A percentile compares a stretch with the other conserved stretches of the same genome.
Evolutionary conservation across 1,139 yeast species (phyloP).

Genomic region (Diutina rugosa): DNA sequence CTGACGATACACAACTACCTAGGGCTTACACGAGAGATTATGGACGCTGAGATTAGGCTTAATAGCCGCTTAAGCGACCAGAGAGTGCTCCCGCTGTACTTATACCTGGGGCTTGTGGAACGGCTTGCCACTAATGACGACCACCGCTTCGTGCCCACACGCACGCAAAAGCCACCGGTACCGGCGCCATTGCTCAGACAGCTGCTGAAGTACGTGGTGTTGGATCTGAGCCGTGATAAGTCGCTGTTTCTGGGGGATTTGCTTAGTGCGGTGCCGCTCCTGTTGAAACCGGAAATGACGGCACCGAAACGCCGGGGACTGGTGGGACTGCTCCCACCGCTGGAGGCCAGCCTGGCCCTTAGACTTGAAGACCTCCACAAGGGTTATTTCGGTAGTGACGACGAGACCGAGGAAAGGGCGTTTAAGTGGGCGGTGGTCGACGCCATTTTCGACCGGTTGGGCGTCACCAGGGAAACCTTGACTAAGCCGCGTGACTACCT

Average conservation of each 20-base stretch:
- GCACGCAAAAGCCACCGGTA: constrained; percentile 7
- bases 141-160: constrained; percentile 4
- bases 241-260: constrained; percentile 74
- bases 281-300: background rate
- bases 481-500: background rate
- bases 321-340: background rate
- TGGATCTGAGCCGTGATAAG: constrained; percentile 40
- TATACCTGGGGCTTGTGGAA: constrained; percentile 42
- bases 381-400: constrained; percentile 39
- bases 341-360: background rate
- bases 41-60: constrained; percentile 60
- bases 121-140: constrained; percentile 4
- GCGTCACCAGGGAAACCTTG: constrained; percentile 33
- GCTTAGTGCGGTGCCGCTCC: constrained; percentile 63
- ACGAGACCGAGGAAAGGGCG: constrained; percentile 67
- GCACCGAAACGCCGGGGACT: background rate
- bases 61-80: constrained; percentile 28
- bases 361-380: background rate
- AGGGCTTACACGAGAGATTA: constrained; percentile 72
- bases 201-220: constrained; percentile 50
- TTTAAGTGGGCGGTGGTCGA: constrained; percentile 63
- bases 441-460: constrained; percentile 59
- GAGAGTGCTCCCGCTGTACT: constrained; percentile 47
- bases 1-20: constrained; percentile 81
- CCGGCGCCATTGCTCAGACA: background rate